A percentile compares a stretch with the other conserved stretches of the same genome.
Evolutionary conservation across 2,329 filamentous ascomycete species (phyloP).

Genomic region (Epichloe coenophiala): DNA sequence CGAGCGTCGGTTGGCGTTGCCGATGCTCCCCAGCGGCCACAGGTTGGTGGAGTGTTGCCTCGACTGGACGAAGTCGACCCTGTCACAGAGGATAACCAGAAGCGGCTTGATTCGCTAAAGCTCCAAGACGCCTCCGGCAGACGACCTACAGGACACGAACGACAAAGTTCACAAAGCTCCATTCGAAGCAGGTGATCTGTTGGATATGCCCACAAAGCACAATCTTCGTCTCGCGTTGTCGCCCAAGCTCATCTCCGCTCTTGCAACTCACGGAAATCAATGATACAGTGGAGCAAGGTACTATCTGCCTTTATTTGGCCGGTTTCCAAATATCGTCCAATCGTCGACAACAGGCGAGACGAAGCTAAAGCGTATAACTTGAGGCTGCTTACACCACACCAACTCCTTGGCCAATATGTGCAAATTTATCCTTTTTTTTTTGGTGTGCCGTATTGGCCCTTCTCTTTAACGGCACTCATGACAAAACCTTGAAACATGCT

Average conservation of each 20-base stretch:
- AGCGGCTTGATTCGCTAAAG: constrained; percentile 78
- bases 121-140: constrained; percentile 65
- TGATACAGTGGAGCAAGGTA: neutral
- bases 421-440: neutral
- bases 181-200: constrained; percentile 33
- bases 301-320: neutral
- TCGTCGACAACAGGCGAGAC: neutral
- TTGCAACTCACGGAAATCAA: neutral
- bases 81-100: constrained; percentile 68
- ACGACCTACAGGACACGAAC: constrained; percentile 41
- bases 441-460: neutral
- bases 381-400: neutral
- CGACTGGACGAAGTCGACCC: constrained; percentile 66
- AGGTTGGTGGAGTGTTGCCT: constrained; percentile 27
- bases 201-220: neutral
- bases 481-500: constrained; percentile 2
- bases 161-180: constrained; percentile 45
- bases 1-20: constrained; percentile 29
- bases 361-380: neutral
- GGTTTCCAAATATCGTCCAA: neutral
- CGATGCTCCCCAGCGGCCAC: constrained; percentile 21
- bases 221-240: neutral
- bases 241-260: neutral
- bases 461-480: constrained; percentile 3
- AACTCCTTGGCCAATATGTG: neutral